Conservation (phyloP, 2,329 filamentous ascomycete genomes). For the Colletotrichum agaves region DNA sequence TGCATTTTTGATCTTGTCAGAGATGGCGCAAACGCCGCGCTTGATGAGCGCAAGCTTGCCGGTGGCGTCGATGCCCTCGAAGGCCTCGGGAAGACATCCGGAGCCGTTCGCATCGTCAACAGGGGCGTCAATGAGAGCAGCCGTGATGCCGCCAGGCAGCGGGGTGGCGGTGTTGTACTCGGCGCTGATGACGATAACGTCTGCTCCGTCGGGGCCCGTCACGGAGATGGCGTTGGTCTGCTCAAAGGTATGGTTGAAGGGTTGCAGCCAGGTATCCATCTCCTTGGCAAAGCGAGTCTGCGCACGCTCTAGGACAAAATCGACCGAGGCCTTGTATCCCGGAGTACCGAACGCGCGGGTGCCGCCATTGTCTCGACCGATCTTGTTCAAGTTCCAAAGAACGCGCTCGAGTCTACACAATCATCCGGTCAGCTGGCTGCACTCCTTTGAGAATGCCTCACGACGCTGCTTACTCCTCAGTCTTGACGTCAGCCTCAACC, state of each 20-base stretch:
- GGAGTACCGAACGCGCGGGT: constrained; percentile 64
- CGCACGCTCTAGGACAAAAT: constrained; percentile 56
- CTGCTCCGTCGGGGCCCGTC: constrained; percentile 55
- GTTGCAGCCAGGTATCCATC: constrained; percentile 54
- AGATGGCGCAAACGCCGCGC: constrained; percentile 54
- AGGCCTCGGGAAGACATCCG: constrained; percentile 54
- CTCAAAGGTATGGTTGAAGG: constrained; percentile 51
- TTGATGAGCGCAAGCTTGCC: constrained; percentile 58
- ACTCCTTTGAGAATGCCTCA: neutral
- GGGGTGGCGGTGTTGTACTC: constrained; percentile 59
- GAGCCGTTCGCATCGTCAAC: constrained; percentile 51
- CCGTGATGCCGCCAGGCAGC: constrained; percentile 48
- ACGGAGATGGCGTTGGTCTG: constrained; percentile 55
- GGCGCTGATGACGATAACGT: constrained; percentile 54
- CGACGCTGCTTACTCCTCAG: constrained; percentile 46
- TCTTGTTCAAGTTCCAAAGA: constrained; percentile 58
- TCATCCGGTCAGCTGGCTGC: neutral
- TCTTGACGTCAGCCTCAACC: constrained; percentile 52
- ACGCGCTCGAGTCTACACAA: constrained; percentile 55
- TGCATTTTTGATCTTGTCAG: constrained; percentile 56
- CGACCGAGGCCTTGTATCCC: constrained; percentile 61
- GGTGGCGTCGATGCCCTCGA: constrained; percentile 53
- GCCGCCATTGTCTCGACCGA: constrained; percentile 59
- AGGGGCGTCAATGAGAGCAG: constrained; percentile 49
- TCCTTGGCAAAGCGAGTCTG: constrained; percentile 48